Evolutionary conservation across 495 filamentous ascomycete species (phyloP), one percentile per base, ranked within the genome.

Genomic region (Pyronema domesticum): DNA sequence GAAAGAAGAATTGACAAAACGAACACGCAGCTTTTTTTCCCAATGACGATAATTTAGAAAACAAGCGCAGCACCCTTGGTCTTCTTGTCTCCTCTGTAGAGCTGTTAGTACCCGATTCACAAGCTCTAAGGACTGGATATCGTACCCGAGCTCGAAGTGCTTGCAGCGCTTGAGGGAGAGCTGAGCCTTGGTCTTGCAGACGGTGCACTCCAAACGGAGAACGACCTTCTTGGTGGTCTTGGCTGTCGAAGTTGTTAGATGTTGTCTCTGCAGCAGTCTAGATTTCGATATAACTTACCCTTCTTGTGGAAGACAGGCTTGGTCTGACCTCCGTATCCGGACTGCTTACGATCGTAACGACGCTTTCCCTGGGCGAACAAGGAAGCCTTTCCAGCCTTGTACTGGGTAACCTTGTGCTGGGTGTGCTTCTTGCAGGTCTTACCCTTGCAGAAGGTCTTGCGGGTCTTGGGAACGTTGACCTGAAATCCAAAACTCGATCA

Each of bases 191-290:
- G 86, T 81, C 82, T 98, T 96, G 85, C 91, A 98, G 44, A 68
- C 61, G 63, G 85, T 89, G 76, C 93, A 98, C 74, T 99, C 91
- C 68, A 99, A 75, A 73, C 93, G 79, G 66, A 99, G 76, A 70
- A 99, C 93, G 64, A 99, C 81, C 84, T 99, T 99, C 82, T 96
- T 99, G 67, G 93, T 99, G 60, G 93, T 96, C 83, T 99, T 99
- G 59, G 93, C 93, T 54, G 52, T 46, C 3, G n/a, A 17, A 18
- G 30, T 45, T 36, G 52, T 54, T 19, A 45, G 40, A 54, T 34
- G 23, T 47, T 53, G 8, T 50, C 34, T 34, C 3, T 13, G 30
- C 18, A 8, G 23, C 7, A 13, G 17, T 13, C 7, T 11, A 35
- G 19, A 53, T 18, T 42, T 23, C 7, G 50, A 11, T 17, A 35